Conservation (phyloP, 202 grass and related monocot genomes). For the Dendrocalamus latiflorus region DNA sequence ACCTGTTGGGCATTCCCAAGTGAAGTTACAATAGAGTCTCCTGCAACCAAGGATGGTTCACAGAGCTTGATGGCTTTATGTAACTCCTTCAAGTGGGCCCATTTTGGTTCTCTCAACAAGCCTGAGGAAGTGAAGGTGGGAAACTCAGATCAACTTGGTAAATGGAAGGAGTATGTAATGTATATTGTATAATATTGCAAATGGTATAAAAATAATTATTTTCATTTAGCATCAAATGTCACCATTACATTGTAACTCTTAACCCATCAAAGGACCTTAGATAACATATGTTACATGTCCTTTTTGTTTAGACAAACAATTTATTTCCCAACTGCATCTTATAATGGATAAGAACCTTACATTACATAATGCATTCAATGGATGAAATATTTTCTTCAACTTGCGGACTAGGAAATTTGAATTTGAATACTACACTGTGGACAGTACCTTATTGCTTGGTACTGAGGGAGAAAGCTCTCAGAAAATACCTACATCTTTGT, state of each 20-base stretch:
- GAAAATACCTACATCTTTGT: not conserved
- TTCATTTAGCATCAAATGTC: not conserved
- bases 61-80: conserved; percentile 95
- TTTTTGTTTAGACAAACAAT: not conserved
- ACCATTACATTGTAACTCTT: not conserved
- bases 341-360: not conserved
- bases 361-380: not conserved
- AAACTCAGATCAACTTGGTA: conserved; percentile 8
- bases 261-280: conserved; percentile 3
- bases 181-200: not conserved
- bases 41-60: conserved; percentile 71
- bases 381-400: too few relatives aligned
- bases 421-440: not conserved
- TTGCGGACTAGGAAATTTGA: not conserved
- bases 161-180: not conserved
- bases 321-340: not conserved
- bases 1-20: conserved; percentile 83
- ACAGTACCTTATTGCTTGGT: not conserved
- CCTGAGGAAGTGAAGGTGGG: conserved; percentile 37
- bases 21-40: conserved; percentile 71
- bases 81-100: conserved; percentile 92
- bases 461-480: not conserved
- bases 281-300: not conserved
- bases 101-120: conserved; percentile 94
- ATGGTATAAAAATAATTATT: not conserved